These are phyloP conservation scores for Nakazawaea siamensis DNA, from an alignment of 805 yeast species.

Conservation along the genomic window DNA sequence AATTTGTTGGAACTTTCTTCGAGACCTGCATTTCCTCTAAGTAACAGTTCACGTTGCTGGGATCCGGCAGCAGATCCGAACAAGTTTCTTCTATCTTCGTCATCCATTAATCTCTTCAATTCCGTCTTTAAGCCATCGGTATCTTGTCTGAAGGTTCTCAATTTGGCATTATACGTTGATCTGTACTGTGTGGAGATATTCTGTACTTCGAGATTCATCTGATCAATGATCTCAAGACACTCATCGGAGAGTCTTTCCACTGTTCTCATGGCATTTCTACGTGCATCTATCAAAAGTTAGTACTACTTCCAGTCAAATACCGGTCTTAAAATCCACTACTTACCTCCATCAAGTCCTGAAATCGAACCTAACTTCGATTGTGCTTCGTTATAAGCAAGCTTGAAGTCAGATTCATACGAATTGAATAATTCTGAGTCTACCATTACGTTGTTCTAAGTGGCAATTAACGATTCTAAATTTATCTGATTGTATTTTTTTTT, in stretches of 20 bases:
- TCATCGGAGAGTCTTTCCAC: slow-evolving; percentile 71
- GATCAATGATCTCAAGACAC: slow-evolving; percentile 72
- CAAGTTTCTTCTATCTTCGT: slow-evolving; percentile 61
- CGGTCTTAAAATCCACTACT: slow-evolving; percentile 13
- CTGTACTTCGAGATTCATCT: slow-evolving; percentile 81
- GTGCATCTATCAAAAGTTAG: slow-evolving; percentile 24
- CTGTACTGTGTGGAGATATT: slow-evolving; percentile 71
- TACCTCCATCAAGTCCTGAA: slow-evolving; percentile 36
- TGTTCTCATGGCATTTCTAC: slow-evolving; percentile 47
- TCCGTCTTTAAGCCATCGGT: slow-evolving; percentile 47
- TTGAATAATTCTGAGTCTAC: slow-evolving; percentile 43
- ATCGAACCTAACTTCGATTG: slow-evolving; percentile 54
- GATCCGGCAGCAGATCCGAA: slow-evolving; percentile 40
- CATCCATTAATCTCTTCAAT: slow-evolving; percentile 52
- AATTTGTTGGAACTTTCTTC: slow-evolving; percentile 79
- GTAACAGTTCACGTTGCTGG: slow-evolving; percentile 76
- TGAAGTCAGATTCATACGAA: slow-evolving; percentile 64
- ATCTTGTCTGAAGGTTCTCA: slow-evolving; percentile 63
- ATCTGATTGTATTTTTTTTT: too few species aligned
- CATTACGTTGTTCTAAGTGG: too few species aligned
- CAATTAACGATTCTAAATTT: too few species aligned
- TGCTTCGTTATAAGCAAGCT: slow-evolving; percentile 62
- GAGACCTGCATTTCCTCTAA: slow-evolving; percentile 70
- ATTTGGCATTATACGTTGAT: slow-evolving; percentile 62
- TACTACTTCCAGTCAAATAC: slow-evolving; percentile 6